These are phyloP conservation scores for Solanum chaucha DNA, from an alignment of 257 asterid species.

Conservation along the genomic window DNA sequence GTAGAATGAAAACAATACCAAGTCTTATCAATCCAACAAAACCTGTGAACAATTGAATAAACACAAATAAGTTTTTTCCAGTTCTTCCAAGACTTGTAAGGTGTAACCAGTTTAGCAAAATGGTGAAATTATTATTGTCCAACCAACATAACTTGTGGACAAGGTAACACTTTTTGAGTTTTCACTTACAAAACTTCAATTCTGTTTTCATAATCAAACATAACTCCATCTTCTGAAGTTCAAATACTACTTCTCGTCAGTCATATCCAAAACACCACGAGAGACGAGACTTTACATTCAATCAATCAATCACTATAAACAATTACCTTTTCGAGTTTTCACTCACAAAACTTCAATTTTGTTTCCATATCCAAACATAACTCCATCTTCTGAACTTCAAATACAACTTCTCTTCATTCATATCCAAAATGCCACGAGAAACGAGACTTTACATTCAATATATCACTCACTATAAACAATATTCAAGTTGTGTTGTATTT, in stretches of 20 bases:
- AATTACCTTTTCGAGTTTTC: too few relatives aligned
- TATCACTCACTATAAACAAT: neutral
- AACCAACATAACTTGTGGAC: neutral
- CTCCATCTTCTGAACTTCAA: neutral
- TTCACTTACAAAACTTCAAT: neutral
- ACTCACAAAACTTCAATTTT: neutral
- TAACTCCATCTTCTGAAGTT: neutral
- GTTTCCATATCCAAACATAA: neutral
- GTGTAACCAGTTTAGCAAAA: too few relatives aligned
- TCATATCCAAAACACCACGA: neutral
- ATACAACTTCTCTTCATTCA: neutral
- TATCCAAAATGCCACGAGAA: neutral
- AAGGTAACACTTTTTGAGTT: neutral
- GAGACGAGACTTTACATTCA: neutral
- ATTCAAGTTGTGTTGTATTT: neutral
- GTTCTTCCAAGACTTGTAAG: too few relatives aligned
- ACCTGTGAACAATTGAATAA: too few relatives aligned
- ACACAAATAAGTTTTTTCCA: too few relatives aligned
- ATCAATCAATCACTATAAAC: neutral
- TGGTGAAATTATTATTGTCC: neutral
- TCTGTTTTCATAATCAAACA: neutral
- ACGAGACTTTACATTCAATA: neutral
- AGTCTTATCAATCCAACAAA: too few relatives aligned
- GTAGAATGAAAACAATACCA: too few relatives aligned
- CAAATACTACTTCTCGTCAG: neutral